These are phyloP conservation scores for Cydonia oblonga DNA, from an alignment of 331 rosid species.

Conservation along the genomic window DNA sequence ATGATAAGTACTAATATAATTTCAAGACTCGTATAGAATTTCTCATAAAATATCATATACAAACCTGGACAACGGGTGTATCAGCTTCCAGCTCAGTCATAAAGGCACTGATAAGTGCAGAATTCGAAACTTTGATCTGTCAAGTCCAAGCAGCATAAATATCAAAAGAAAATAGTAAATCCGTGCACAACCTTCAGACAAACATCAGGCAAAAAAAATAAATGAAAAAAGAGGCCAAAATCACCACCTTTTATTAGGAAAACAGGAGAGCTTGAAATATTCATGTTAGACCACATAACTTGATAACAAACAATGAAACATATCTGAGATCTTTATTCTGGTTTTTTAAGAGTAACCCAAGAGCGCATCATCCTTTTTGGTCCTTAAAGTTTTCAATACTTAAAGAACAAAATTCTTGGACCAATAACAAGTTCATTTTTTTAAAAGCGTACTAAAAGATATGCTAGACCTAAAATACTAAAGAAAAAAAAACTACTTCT, in stretches of 20 bases:
- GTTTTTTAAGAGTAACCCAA: neutral
- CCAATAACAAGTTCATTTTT: neutral
- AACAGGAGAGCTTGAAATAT: neutral
- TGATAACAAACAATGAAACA: neutral
- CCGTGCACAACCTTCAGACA: neutral
- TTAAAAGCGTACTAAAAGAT: too few species aligned
- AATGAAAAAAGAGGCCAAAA: neutral
- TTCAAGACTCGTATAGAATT: neutral
- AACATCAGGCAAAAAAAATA: neutral
- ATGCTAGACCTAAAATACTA: neutral
- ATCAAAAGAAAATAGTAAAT: neutral
- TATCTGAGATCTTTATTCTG: neutral
- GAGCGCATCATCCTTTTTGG: neutral
- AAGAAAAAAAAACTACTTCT: neutral
- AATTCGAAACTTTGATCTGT: conserved; percentile 91
- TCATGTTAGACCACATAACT: neutral
- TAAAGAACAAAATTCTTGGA: too few species aligned
- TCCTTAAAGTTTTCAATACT: neutral
- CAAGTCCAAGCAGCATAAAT: conserved; percentile 8
- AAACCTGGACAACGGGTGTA: conserved; percentile 80
- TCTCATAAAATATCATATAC: conserved; percentile 9
- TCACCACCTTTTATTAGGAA: neutral
- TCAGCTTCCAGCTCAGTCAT: conserved; percentile 91
- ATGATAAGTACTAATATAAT: conserved; percentile 7
- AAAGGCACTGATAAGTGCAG: conserved; percentile 93